phyloP scores from a whole-genome alignment of 192 early-diverging fungal species.

The Obelidium mucronatum region DNA sequence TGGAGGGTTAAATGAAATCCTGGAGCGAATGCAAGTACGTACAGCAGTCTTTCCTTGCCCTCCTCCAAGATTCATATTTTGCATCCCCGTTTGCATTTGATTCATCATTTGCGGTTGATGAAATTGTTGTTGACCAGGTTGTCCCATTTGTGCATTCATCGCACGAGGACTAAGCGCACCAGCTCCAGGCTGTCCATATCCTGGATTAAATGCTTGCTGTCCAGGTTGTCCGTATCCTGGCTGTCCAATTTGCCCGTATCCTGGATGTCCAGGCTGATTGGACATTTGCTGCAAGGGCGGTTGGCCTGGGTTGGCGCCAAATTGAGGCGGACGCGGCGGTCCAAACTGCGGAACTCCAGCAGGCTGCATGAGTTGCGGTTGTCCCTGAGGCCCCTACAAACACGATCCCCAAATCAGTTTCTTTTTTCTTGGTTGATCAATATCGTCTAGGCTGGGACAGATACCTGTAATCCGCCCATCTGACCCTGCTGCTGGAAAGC shows the following conservation, averaged over 20 bases:
- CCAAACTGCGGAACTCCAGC: constrained; percentile 28
- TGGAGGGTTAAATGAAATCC: not conserved
- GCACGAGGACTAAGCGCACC: not conserved
- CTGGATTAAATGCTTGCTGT: not conserved
- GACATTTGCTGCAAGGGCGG: not conserved
- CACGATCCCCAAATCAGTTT: too few species aligned
- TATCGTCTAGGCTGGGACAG: too few species aligned
- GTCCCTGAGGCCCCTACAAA: not conserved
- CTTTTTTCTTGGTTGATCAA: too few species aligned
- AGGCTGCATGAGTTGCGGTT: constrained; percentile 24
- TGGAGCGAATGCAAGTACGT: not conserved
- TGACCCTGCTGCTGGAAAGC: constrained; percentile 12
- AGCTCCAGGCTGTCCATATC: not conserved
- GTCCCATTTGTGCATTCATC: not conserved
- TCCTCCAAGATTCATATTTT: constrained; percentile 36
- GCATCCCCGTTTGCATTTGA: constrained; percentile 16
- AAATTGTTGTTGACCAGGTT: not conserved
- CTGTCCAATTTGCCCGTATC: too few species aligned
- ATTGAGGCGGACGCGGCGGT: constrained; percentile 21
- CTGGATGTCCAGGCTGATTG: constrained; percentile 10
- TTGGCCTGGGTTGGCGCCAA: constrained; percentile 4
- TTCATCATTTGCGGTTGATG: constrained; percentile 1
- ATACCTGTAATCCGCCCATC: constrained; percentile 24
- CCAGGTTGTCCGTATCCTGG: constrained; percentile 8
- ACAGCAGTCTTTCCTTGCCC: not conserved